Base-by-base conservation (phyloP, 2,329 filamentous ascomycete genomes). In the Magnaporthiopsis poae region DNA sequence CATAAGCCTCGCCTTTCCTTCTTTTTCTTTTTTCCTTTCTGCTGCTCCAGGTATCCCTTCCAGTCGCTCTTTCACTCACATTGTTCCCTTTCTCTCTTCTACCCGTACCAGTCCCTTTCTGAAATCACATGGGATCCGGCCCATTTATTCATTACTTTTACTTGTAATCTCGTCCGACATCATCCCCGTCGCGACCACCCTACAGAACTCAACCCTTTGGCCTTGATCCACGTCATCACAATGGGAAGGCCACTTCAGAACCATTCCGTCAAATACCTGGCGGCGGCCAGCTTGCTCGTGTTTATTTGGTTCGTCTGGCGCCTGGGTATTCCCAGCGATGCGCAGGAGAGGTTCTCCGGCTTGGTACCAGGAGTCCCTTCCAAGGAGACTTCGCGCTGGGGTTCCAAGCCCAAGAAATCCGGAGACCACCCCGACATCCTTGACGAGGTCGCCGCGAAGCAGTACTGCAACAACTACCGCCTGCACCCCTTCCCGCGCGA, bases 401-500 rank as follows among this genome's bases (percentile, higher is more conserved):
- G 5, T 46, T 36, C 61, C 29, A 52, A 52, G 46, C 18, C 46
- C 46, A 56, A 56, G 46, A n/a, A 25, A 39, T 21, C 11, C 5
- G 46, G n/a, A n/a, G n/a, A n/a, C 18, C 65, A 66, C 65, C 27
- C 27, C 65, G 69, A 60, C 66, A 68, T 61, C 65, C 67, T 52
- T 67, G 35, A 13, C 36, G 65, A 18, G 56, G 25, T 18, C 56
- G 59, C 56, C 18, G 60, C 65, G 2, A 46, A 61, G 66, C 27
- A 65, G 29, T 67, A 59, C 66, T 67, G 63, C 66, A 36, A 60
- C 69, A 73, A 68, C 39, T 83, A 81, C 73, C 77, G 78, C 25
- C 74, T 83, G 5, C 77, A 82, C 70, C 86, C 78, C 77, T 78
- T 84, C 9, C 73, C 86, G 2, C 83, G 86, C 67, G 78, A 81